Base-by-base conservation (phyloP, 2,329 filamentous ascomycete genomes). In the Aspergillus viridinutans region DNA sequence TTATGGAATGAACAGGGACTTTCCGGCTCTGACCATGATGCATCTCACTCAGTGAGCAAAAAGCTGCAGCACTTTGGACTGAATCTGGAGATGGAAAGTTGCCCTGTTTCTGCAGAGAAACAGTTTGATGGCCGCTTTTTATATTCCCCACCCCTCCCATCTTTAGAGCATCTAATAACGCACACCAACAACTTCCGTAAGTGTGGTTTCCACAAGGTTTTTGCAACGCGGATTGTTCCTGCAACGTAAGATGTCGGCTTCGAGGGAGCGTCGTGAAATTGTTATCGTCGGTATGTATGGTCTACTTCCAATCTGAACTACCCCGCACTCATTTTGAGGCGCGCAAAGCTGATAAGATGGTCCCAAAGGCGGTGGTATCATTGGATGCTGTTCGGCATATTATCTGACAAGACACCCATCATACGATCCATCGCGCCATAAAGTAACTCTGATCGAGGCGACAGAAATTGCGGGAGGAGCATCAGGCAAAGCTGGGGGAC, bases 401-500 rank as follows among this genome's bases (percentile, higher is more conserved):
- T 97, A 87, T 70, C 80, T 97, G 47, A 94, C 92, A 2, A 87
- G 90, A 61, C 92, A 97, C 72, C 86, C 90, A 28, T 86, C 83
- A 29, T 97, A 90, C 77, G 83, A 94, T 71, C 85, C 87, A 45
- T 75, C 83, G 23, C 83, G 84, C 53, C 90, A 96, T 72, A 87
- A 81, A 53, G 88, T 97, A 67, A 96, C 90, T 1, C 80, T 99
- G 29, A 81, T 97, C 54, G 94, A 99, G 79, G 92, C 94, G 0
- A 86, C 86, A 3, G 82, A 86, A 48, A 87, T 97, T 62, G 94
- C 94, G 6, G 85, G 90, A n/a, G 93, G 90, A 25, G 93, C 94
- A 40, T 96, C 92, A 8, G 94, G 94, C 43, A 97, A 97, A 76
- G 93, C 94, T 0, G 94, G 94, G 17, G 94, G 94, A 1, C 81